Evolutionary conservation across 1,284 basidiomycete genomes (phyloP).

Genomic region (Mycocalia duriaeana): DNA sequence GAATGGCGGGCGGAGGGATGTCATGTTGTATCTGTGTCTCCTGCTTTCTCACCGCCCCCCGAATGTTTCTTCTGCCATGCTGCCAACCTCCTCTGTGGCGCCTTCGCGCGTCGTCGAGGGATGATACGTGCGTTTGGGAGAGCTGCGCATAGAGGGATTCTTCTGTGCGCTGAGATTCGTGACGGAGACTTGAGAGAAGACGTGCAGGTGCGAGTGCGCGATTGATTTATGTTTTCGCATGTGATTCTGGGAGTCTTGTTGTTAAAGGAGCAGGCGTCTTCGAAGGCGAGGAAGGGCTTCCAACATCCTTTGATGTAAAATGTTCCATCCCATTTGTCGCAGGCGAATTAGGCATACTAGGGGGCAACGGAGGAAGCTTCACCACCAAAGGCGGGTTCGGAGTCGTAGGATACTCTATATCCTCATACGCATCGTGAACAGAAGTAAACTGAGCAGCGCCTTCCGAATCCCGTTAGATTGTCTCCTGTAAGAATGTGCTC

Average conservation of each 20-base stretch:
- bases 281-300: too few relatives aligned
- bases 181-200: slow-evolving; percentile 47
- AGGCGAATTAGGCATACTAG: slow-evolving; percentile 11
- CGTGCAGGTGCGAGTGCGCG: too few relatives aligned
- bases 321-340: not conserved
- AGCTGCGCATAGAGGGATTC: slow-evolving; percentile 53
- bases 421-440: slow-evolving; percentile 40
- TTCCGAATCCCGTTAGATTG: slow-evolving; percentile 31
- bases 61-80: slow-evolving; percentile 66
- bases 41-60: too few relatives aligned
- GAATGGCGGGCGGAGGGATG: too few relatives aligned
- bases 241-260: too few relatives aligned
- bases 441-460: slow-evolving; percentile 55
- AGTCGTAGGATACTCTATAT: slow-evolving; percentile 26
- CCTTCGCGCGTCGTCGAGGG: slow-evolving; percentile 60
- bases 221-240: too few relatives aligned
- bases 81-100: slow-evolving; percentile 43
- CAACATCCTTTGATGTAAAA: too few relatives aligned
- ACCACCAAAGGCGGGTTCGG: slow-evolving; percentile 11
- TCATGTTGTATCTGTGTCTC: too few relatives aligned
- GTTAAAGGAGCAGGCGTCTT: too few relatives aligned
- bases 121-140: slow-evolving; percentile 35
- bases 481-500: slow-evolving; percentile 35
- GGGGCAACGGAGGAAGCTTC: slow-evolving; percentile 17
- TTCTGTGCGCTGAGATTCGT: slow-evolving; percentile 54